Base-by-base conservation (phyloP, 371 early-diverging fungal genomes). In the Syncephalastrum racemosum region DNA sequence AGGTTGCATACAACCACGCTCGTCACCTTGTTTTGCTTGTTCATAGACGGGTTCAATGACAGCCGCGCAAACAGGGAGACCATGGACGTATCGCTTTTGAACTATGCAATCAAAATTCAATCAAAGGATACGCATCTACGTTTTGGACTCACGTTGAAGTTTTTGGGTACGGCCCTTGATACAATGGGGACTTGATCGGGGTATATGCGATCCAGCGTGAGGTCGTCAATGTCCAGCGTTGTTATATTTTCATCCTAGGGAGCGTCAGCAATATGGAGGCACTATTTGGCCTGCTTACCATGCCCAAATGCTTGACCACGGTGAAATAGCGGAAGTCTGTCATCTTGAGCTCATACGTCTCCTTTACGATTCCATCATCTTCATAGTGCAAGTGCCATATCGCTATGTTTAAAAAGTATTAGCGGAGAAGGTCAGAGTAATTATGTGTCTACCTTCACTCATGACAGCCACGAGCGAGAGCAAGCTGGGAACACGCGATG, bases 241-340 rank as follows among this genome's bases (percentile, higher is more conserved):
- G 81, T 68, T 7, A 82, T 77, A 19, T 83, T 86, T 46, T 82
- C 84, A 18, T 71, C 59, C 73, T 75, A 59, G 4, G 20, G n/a
- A 2, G 46, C 8, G 31, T 41, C 41, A 53, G 3, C 43, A 16
- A 24, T n/a, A 22, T 22, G 14, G 6, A 13, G 20, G 18, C 36
- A 31, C 14, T 2, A 45, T 5, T 15, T 2, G 2, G 1, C 36
- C 36, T 13, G 46, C 67, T 24, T 67, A 75, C 77, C 47, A 68
- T 64, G 8, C 80, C 82, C 56, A 79, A 65, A 54, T 84, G 80
- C 50, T 84, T 82, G 10, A 81, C 75, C 1, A 70, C 85, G 5
- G 77, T 71, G 58, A 83, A 84, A 46, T 81, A 81, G 31, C 75
- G 73, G 24, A 84, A 80, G 3, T 86, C 85, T 1, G 77, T 58